Evolutionary conservation across 2,329 filamentous ascomycete genomes (phyloP).

Genomic region (Fusarium globosum): DNA sequence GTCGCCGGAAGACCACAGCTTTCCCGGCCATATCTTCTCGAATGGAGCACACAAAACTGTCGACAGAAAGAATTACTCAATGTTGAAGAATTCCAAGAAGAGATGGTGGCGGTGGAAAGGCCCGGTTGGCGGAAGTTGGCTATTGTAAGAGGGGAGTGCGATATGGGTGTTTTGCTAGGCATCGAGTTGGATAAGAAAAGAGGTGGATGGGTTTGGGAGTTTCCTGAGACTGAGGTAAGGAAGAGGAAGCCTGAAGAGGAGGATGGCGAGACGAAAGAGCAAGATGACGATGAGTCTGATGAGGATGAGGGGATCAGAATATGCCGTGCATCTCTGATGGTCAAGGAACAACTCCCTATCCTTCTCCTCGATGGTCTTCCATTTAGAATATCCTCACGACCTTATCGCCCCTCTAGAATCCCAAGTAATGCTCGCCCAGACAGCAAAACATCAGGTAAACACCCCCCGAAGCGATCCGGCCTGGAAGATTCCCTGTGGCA

Average conservation of each 20-base stretch:
- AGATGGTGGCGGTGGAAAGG: constrained; percentile 30
- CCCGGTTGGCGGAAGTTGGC: constrained; percentile 38
- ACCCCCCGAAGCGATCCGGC: constrained; percentile 10
- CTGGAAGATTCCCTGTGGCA: constrained; percentile 39
- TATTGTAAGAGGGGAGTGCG: constrained; percentile 39
- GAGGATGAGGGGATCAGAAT: constrained; percentile 36
- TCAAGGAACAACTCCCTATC: constrained; percentile 36
- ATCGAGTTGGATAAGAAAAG: constrained; percentile 32
- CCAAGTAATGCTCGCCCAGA: constrained; percentile 6
- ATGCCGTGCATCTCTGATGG: constrained; percentile 36
- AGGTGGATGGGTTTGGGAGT: constrained; percentile 41
- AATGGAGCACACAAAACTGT: constrained; percentile 39
- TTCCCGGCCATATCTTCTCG: constrained; percentile 39
- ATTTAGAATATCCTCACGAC: not conserved
- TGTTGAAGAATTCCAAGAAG: constrained; percentile 33
- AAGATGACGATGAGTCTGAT: not conserved
- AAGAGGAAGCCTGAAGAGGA: not conserved
- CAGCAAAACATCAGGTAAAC: not conserved
- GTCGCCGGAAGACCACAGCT: constrained; percentile 9
- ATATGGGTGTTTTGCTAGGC: constrained; percentile 30
- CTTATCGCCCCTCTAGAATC: constrained; percentile 12
- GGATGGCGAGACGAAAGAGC: not conserved
- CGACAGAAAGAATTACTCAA: constrained; percentile 32
- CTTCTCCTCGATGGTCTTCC: constrained; percentile 41
- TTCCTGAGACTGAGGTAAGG: constrained; percentile 32